Evolutionary conservation across 805 yeast genomes (phyloP), one percentile per base, ranked within the genome.

Genomic region (Kuraishia capsulata): DNA sequence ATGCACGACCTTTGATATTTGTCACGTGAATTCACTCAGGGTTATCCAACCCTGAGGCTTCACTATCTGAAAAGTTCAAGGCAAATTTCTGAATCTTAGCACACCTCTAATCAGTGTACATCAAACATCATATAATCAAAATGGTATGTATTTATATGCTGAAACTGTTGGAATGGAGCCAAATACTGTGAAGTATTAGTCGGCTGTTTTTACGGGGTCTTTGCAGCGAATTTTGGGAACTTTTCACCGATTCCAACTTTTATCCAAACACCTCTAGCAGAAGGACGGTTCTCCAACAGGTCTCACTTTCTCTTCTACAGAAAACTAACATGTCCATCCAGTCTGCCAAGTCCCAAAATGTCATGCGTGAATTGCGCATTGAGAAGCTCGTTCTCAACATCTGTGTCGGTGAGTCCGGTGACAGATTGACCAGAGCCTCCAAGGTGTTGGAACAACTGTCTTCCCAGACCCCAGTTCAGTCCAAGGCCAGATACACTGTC

Each of bases 381-480:
- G 97, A 92, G 78, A 92, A 92, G 78, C 83, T 92, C 73, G 97
- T 92, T 73, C 85, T 92, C 73, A 92, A 92, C 92, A 92, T 92
- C 76, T 89, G 95, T 74, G 98, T 92, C 72, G 98, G 98, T 78
- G 98, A 92, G 78, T 89, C 97, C 73, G 98, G 98, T 81, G 98
- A 92, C 75, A 85, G 97, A 83, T 87, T 92, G 72, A 92, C 98
- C 78, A 90, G 98, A 85, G 98, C 98, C 61, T 92, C 98, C 67
- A 92, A 92, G 81, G 98, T 92, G 64, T 81, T 92, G 67, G 98
- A 92, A 78, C 98, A 92, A 79, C 84, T 92, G 63, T 90, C 97
- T 59, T 98, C 98, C 89, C 98, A 92, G 78, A 92, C 98, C 63
- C 98, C 98, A 70, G 98, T 92, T 61, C 96, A 86, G 73, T 89